Evolutionary conservation across 73 alveolate genomes (phyloP).

Genomic region (Symbiodinium pilosum): DNA sequence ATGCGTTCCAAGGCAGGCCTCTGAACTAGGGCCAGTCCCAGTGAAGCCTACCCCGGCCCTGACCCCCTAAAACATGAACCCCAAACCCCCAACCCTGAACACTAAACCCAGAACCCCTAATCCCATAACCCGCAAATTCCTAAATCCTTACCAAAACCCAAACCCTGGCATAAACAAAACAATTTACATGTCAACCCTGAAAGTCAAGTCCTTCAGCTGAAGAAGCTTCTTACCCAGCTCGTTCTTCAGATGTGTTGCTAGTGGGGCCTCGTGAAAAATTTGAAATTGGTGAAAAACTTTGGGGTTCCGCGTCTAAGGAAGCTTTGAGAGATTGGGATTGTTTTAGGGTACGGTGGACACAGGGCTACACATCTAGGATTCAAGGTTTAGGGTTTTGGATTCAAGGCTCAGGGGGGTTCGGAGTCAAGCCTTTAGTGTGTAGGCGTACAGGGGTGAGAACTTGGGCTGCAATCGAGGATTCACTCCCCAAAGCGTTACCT

Average conservation of each 20-base stretch:
- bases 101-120: background rate
- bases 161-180: background rate
- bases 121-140: background rate
- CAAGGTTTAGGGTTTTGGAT: background rate
- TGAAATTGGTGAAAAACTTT: too few species aligned
- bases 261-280: slow-evolving; percentile 3
- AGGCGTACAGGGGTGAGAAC: too few species aligned
- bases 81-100: background rate
- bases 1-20: too few species aligned
- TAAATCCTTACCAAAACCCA: too few species aligned
- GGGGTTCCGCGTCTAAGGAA: background rate
- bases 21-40: too few species aligned
- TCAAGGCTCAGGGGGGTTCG: background rate
- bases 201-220: slow-evolving; percentile 20
- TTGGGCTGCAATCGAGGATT: too few species aligned
- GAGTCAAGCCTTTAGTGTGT: too few species aligned
- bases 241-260: slow-evolving; percentile 45
- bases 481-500: too few species aligned
- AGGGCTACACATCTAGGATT: background rate
- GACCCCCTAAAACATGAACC: background rate
- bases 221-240: slow-evolving; percentile 46
- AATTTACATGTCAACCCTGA: background rate
- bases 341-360: too few species aligned
- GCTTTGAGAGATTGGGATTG: background rate
- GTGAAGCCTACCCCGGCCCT: background rate